Percentiles rank a stretch among this genome's conserved stretches.
phyloP scores from a whole-genome alignment of 768 basidiomycete species.

The Tephrocybe sp. region DNA sequence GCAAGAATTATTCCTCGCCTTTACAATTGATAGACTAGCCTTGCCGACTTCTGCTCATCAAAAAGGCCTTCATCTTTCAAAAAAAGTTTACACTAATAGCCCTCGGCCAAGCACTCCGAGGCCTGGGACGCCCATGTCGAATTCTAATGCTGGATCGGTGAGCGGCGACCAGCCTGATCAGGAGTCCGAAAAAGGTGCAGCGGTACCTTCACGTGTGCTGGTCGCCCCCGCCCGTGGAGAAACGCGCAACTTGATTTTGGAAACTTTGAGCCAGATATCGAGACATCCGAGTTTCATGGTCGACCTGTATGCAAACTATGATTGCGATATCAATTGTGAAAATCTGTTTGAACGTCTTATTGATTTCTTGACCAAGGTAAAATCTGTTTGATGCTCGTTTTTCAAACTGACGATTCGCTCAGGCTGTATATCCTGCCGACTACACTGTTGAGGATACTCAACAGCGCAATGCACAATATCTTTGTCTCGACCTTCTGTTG shows the following conservation, averaged over 20 bases:
- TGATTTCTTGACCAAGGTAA: conserved; percentile 84
- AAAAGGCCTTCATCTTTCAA: conserved; percentile 25
- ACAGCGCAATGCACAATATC: conserved; percentile 75
- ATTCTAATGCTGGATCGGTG: conserved; percentile 34
- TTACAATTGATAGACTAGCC: conserved; percentile 88
- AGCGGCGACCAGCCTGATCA: conserved; percentile 29
- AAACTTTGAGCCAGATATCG: conserved; percentile 79
- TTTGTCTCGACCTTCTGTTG: conserved; percentile 86
- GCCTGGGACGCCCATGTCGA: conserved; percentile 48
- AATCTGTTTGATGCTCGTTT: conserved; percentile 10
- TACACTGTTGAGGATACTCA: conserved; percentile 59
- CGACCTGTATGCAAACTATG: conserved; percentile 94
- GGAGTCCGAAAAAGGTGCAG: conserved; percentile 42
- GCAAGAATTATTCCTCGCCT: conserved; percentile 92
- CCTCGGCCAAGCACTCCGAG: conserved; percentile 43
- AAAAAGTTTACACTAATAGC: conserved; percentile 23
- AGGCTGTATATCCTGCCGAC: conserved; percentile 81
- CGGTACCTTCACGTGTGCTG: conserved; percentile 52
- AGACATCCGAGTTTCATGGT: conserved; percentile 91
- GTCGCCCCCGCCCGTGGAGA: conserved; percentile 82
- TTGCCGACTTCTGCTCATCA: conserved; percentile 37
- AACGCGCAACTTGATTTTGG: conserved; percentile 86
- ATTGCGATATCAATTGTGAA: conserved; percentile 95
- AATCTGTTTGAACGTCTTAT: conserved; percentile 90
- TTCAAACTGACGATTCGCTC: conserved; percentile 2